Conservation (phyloP, 345 rosid genomes). For the Lepidium africanum region DNA sequence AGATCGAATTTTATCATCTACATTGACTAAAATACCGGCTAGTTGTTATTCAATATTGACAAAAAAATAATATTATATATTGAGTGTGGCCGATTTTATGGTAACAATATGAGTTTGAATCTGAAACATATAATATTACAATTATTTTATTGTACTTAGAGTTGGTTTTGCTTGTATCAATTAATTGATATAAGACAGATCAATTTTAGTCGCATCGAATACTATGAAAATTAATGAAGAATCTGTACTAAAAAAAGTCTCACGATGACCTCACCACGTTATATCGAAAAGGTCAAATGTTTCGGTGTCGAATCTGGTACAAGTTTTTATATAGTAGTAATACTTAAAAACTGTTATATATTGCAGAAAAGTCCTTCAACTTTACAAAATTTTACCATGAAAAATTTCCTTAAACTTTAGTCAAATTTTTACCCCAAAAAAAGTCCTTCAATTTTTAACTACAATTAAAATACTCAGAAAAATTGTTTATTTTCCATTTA, state of each 20-base stretch:
- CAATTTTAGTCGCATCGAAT: slow-evolving; percentile 2
- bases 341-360: not conserved
- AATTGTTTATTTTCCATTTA: too few species aligned
- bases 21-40: too few species aligned
- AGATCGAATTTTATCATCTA: too few species aligned
- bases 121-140: not conserved
- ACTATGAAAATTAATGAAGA: not conserved
- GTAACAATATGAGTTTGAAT: not conserved
- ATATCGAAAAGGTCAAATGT: slow-evolving; percentile 23
- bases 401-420: not conserved
- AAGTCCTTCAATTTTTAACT: too few species aligned
- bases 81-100: too few species aligned
- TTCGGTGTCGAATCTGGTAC: slow-evolving; percentile 22
- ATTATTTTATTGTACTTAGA: not conserved
- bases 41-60: too few species aligned
- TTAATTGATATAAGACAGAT: not conserved
- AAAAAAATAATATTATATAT: too few species aligned
- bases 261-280: slow-evolving; percentile 16
- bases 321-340: not conserved
- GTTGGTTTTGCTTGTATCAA: not conserved
- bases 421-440: too few species aligned
- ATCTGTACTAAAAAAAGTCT: slow-evolving; percentile 9
- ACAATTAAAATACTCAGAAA: too few species aligned
- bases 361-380: not conserved
- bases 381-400: not conserved